Evolutionary conservation across 768 basidiomycete species (phyloP), one percentile per base, ranked within the genome.

Genomic region (Naganishia antarctica): DNA sequence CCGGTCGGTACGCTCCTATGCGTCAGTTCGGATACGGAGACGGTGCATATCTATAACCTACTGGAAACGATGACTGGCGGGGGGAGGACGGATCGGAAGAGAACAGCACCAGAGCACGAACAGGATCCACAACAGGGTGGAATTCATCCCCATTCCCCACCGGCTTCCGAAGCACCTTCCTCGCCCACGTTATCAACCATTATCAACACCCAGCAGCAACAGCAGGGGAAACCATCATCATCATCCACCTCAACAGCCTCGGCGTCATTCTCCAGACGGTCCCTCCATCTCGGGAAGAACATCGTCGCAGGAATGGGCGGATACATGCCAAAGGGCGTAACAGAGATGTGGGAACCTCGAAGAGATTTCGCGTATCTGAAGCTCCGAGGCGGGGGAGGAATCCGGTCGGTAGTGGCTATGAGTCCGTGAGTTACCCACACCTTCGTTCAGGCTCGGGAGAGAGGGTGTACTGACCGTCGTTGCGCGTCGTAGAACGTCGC

Each of bases 321-420:
- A 4, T 79, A 79, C 60, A 63, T 78, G 62, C 94, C 94, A 0
- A 88, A 87, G 68, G 87, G 90, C 0, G 77, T 98, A 48, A 90
- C 91, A 21, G 94, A 96, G 75, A 85, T 98, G 80, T 99, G 93
- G 92, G 96, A 98, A 70, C 96, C 96, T 0, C 83, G 90, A 37
- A 81, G 94, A 7, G 94, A 96, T 73, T 98, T 98, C 74, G 96
- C 94, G 0, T 93, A 84, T 75, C 79, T 94, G 64, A 85, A 89
- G 72, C 77, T 99, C 25, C 91, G 74, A 60, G 61, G 68, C n/a
- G 92, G 57, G 83, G 84, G 66, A 87, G 91, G 78, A 3, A 85
- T 86, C 12, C 82, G 90, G 64, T 91, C 88, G 71, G 86, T 93
- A 16, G 92, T 96, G 44, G 94, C 90, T 0, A 78, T 98, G 61